Evolutionary conservation across 805 yeast species (phyloP).

Genomic region (Ogataea trehalophila): DNA sequence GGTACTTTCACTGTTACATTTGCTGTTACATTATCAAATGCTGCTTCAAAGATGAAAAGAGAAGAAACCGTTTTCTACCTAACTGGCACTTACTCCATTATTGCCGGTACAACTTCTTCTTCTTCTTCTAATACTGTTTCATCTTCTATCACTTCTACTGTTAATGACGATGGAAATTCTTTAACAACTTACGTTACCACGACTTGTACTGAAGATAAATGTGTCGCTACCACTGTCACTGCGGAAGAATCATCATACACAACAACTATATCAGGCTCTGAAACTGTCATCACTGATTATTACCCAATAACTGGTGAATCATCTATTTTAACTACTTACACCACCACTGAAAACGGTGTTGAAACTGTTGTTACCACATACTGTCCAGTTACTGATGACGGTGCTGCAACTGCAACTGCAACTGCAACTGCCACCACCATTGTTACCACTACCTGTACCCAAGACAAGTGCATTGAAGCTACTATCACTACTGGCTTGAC

Average conservation of each 20-base stretch:
- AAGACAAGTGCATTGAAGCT: conserved; percentile 2
- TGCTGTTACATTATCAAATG: conserved; percentile 12
- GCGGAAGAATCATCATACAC: conserved; percentile 20
- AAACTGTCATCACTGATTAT: conserved; percentile 35
- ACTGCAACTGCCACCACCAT: conserved; percentile 2
- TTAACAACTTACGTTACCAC: conserved; percentile 6
- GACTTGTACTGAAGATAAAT: conserved; percentile 10
- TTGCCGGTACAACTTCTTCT: neutral
- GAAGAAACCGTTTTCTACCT: conserved; percentile 14
- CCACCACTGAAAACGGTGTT: conserved; percentile 30
- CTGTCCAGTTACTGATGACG: conserved; percentile 23
- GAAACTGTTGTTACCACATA: conserved; percentile 36
- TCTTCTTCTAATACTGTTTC: neutral
- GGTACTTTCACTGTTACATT: conserved; percentile 18
- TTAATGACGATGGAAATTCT: neutral
- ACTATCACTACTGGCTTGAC: conserved; percentile 12
- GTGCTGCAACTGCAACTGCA: conserved; percentile 2
- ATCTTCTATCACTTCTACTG: neutral
- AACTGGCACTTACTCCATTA: conserved; percentile 10
- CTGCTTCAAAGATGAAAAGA: conserved; percentile 12
- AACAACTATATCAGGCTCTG: conserved; percentile 30
- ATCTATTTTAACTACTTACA: conserved; percentile 13
- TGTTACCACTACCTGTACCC: neutral
- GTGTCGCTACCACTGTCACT: conserved; percentile 1
- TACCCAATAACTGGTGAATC: conserved; percentile 23